These are phyloP conservation scores for Dianthus caryophyllus DNA, from an alignment of 148 eudicot genomes.

Conservation along the genomic window DNA sequence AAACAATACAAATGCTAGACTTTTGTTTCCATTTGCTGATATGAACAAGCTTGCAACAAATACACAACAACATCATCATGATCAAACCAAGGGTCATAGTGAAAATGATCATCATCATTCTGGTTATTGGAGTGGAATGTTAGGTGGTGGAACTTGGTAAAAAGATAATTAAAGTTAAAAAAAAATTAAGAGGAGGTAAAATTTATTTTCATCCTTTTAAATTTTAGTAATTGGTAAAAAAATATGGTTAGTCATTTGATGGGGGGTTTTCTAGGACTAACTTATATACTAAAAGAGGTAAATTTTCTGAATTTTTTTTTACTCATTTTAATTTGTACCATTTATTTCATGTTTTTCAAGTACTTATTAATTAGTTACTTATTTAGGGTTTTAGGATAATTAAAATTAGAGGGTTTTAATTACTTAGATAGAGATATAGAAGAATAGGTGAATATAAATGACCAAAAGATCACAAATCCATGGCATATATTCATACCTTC, in stretches of 20 bases:
- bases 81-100: slow-evolving; percentile 34
- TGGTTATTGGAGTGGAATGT: slow-evolving; percentile 49
- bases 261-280: slow-evolving; percentile 19
- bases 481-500: slow-evolving; percentile 39
- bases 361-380: not conserved
- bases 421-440: slow-evolving; percentile 22
- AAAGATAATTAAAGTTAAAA: not conserved
- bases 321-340: slow-evolving; percentile 9
- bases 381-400: slow-evolving; percentile 25
- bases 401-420: slow-evolving; percentile 13
- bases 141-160: slow-evolving; percentile 54
- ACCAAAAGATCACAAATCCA: slow-evolving; percentile 16
- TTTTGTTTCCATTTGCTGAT: slow-evolving; percentile 61
- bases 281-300: slow-evolving; percentile 23
- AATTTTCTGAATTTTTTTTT: slow-evolving; percentile 16
- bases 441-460: slow-evolving; percentile 36
- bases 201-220: slow-evolving; percentile 1
- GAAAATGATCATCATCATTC: slow-evolving; percentile 32
- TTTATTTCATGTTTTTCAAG: slow-evolving; percentile 15
- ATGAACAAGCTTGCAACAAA: slow-evolving; percentile 32
- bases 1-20: slow-evolving; percentile 23
- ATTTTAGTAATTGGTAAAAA: not conserved
- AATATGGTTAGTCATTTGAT: slow-evolving; percentile 11
- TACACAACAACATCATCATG: slow-evolving; percentile 28
- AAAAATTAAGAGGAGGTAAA: slow-evolving; percentile 3